Evolutionary conservation across 441 rosid species (phyloP).

Genomic region (Biscutella laevigata): DNA sequence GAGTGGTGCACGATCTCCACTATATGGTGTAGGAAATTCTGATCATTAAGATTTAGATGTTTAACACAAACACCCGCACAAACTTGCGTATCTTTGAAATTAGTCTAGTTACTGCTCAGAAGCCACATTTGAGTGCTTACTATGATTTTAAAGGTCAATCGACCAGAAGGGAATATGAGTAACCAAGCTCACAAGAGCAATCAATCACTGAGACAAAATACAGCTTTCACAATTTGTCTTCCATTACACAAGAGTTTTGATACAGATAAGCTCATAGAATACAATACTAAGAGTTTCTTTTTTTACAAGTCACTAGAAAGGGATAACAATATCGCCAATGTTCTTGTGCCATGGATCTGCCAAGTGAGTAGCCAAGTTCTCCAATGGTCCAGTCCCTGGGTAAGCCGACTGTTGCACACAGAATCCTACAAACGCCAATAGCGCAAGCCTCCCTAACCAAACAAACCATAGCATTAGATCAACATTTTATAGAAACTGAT

Average conservation of each 20-base stretch:
- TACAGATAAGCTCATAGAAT: conserved; percentile 24
- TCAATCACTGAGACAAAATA: conserved; percentile 16
- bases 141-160: too few species aligned
- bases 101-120: too few species aligned
- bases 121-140: too few species aligned
- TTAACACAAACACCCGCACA: too few species aligned
- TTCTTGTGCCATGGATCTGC: conserved; percentile 99
- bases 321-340: conserved; percentile 77
- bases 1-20: too few species aligned
- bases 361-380: conserved; percentile 88
- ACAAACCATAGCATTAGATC: conserved; percentile 8
- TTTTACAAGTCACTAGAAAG: conserved; percentile 29
- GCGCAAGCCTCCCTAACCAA: conserved; percentile 65
- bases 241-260: conserved; percentile 22
- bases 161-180: too few species aligned
- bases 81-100: too few species aligned
- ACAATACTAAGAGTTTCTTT: conserved; percentile 7
- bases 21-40: too few species aligned
- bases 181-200: conserved; percentile 11
- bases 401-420: conserved; percentile 93
- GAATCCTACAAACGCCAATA: conserved; percentile 88
- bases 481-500: neutral
- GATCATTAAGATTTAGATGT: too few species aligned
- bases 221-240: conserved; percentile 21
- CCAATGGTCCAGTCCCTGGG: conserved; percentile 96